Evolutionary conservation across 2,329 filamentous ascomycete species (phyloP).

Genomic region (Colletotrichum liriopes): DNA sequence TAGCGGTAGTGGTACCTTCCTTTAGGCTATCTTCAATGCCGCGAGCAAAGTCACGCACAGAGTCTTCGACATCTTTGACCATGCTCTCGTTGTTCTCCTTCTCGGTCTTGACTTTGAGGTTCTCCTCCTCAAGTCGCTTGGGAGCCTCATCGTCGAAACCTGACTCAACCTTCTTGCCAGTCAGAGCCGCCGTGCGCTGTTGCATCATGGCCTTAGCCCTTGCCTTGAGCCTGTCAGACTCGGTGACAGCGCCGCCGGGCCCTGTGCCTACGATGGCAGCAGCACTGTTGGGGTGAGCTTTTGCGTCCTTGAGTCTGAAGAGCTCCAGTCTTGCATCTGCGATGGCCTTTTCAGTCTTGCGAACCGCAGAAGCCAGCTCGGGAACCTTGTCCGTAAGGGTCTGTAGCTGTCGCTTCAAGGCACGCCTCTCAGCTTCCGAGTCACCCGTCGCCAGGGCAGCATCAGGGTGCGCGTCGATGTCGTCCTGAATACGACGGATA

Average conservation of each 20-base stretch:
- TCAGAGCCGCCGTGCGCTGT: conserved; percentile 92
- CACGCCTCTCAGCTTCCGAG: conserved; percentile 88
- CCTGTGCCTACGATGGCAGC: conserved; percentile 91
- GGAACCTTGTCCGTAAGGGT: conserved; percentile 90
- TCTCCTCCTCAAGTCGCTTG: conserved; percentile 91
- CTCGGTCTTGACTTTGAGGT: conserved; percentile 83
- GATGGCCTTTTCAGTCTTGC: conserved; percentile 92
- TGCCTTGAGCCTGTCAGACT: conserved; percentile 94
- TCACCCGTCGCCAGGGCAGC: conserved; percentile 79
- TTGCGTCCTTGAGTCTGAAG: conserved; percentile 94
- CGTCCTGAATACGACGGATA: conserved; percentile 91
- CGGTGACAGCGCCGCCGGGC: conserved; percentile 90
- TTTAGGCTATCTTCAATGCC: conserved; percentile 91
- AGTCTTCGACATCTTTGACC: conserved; percentile 97
- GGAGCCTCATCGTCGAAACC: conserved; percentile 84
- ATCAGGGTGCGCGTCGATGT: conserved; percentile 93
- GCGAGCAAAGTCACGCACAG: conserved; percentile 88
- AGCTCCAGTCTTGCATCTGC: conserved; percentile 92
- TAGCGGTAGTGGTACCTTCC: conserved; percentile 81
- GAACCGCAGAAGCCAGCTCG: conserved; percentile 91
- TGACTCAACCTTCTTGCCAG: conserved; percentile 83
- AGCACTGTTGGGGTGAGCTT: conserved; percentile 87
- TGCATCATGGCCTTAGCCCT: conserved; percentile 99
- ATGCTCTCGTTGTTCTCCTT: conserved; percentile 96
- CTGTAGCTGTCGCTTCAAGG: conserved; percentile 91